Evolutionary conservation across 2,329 filamentous ascomycete genomes (phyloP), one percentile per base, ranked within the genome.

Genomic region (Exophiala sp.): DNA sequence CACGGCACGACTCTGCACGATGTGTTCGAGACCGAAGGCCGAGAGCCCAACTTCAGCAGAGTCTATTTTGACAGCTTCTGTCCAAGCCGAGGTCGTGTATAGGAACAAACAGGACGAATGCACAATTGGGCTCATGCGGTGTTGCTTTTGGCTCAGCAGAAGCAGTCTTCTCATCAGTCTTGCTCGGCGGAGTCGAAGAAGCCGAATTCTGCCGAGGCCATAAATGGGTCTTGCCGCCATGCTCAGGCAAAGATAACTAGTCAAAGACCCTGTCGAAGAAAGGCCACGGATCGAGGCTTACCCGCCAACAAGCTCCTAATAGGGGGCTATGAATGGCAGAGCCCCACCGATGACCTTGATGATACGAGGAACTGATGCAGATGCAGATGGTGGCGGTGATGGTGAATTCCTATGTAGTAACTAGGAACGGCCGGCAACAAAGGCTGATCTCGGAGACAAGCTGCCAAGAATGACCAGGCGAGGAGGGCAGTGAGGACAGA

Each of bases 191-290:
- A 30, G 19, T 43, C 3, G 40, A 27, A n/a, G 40, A 24, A 10
- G 40, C 32, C 8, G 40, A 43, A 10, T 30, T 14, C 40, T 30
- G n/a, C 24, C 32, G 30, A 3, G 40, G 7, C 14, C 16, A n/a
- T n/a, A n/a, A 23, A 6, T 43, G 40, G 34, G 32, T 30, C n/a
- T 35, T 32, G 22, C 19, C 40, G 18, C 18, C 22, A 23, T 39
- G 22, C 13, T 67, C 62, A 18, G 64, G 51, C 42, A 73, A 63
- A 24, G 62, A 70, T 67, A 73, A 75, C 50, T 76, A 73, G 11
- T 73, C 73, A 61, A 80, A 78, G 65, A 77, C 73, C 66, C 78
- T 76, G 34, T 78, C 75, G 39, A 73, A 68, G 63, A 79, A 78
- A 79, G 61, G 14, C 77, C 77, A 45, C 73, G 67, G 66, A 76